These are phyloP conservation scores for Sanghuangporus weigelae DNA, from an alignment of 1,284 basidiomycete species.

Conservation along the genomic window DNA sequence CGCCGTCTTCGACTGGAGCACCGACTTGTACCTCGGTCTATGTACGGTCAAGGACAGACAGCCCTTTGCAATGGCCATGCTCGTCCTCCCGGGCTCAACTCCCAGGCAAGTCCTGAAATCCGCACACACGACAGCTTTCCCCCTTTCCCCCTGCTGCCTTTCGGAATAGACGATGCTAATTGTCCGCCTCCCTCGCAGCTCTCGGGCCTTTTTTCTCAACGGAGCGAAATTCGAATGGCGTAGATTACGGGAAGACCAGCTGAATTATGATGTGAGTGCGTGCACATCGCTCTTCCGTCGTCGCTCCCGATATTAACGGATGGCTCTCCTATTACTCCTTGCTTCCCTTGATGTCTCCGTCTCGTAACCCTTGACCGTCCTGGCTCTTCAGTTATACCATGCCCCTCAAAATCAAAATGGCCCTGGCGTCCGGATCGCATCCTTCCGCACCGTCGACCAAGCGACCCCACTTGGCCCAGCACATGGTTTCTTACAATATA, in stretches of 20 bases:
- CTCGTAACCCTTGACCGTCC: background rate
- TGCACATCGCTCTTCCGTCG: slow-evolving; percentile 21
- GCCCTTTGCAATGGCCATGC: slow-evolving; percentile 51
- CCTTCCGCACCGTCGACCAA: slow-evolving; percentile 48
- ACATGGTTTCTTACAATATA: slow-evolving; percentile 57
- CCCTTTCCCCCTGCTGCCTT: background rate
- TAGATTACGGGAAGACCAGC: slow-evolving; percentile 25
- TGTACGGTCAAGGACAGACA: slow-evolving; percentile 49
- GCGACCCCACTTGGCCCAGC: slow-evolving; percentile 55
- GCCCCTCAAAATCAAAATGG: slow-evolving; percentile 23
- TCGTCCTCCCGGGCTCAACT: slow-evolving; percentile 48
- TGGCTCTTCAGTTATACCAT: slow-evolving; percentile 36
- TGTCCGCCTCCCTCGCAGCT: slow-evolving; percentile 2
- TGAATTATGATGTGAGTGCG: slow-evolving; percentile 17
- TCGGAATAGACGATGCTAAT: background rate
- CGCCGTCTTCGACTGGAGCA: slow-evolving; percentile 57
- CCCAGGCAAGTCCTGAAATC: slow-evolving; percentile 33
- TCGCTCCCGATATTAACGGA: slow-evolving; percentile 22
- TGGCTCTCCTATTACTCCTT: slow-evolving; percentile 36
- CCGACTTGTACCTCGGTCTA: slow-evolving; percentile 50
- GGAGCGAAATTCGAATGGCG: slow-evolving; percentile 49
- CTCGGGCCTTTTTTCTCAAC: slow-evolving; percentile 19
- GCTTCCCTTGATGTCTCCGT: slow-evolving; percentile 39
- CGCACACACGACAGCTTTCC: background rate
- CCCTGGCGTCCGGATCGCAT: slow-evolving; percentile 45